Evolutionary conservation across 1,284 basidiomycete genomes (phyloP).

Genomic region (Melampsora larici-populina): DNA sequence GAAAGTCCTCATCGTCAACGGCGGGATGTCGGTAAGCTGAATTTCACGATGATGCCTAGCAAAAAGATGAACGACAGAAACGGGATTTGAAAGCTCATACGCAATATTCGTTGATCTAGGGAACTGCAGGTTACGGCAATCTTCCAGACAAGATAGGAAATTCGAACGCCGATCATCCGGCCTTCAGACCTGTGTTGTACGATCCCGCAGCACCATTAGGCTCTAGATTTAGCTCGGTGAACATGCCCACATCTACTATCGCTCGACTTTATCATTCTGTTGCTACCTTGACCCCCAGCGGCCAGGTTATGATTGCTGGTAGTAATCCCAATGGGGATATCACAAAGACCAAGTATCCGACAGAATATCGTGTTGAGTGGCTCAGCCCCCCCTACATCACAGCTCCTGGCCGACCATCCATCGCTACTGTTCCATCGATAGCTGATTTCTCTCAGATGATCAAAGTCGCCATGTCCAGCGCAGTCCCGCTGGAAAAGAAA

Average conservation of each 20-base stretch:
- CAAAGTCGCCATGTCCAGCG: neutral
- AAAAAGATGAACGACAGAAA: neutral
- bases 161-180: constrained; percentile 76
- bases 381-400: constrained; percentile 52
- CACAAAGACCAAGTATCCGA: constrained; percentile 66
- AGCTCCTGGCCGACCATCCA: constrained; percentile 8
- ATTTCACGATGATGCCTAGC: too few relatives aligned
- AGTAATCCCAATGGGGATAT: constrained; percentile 78
- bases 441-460: constrained; percentile 9
- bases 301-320: constrained; percentile 64
- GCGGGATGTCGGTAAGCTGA: constrained; percentile 65
- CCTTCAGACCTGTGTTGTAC: constrained; percentile 71
- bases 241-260: constrained; percentile 67
- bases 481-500: neutral
- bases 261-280: constrained; percentile 72
- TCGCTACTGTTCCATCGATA: neutral
- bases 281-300: constrained; percentile 49
- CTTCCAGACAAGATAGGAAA: constrained; percentile 66
- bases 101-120: constrained; percentile 34
- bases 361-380: constrained; percentile 77
- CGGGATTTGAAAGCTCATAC: too few relatives aligned
- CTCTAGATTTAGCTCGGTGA: constrained; percentile 63
- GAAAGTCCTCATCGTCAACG: constrained; percentile 71
- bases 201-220: constrained; percentile 63
- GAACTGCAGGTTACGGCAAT: constrained; percentile 73